Evolutionary conservation across 208 protist genomes (phyloP).

Genomic region (Leptomonas seymouri): DNA sequence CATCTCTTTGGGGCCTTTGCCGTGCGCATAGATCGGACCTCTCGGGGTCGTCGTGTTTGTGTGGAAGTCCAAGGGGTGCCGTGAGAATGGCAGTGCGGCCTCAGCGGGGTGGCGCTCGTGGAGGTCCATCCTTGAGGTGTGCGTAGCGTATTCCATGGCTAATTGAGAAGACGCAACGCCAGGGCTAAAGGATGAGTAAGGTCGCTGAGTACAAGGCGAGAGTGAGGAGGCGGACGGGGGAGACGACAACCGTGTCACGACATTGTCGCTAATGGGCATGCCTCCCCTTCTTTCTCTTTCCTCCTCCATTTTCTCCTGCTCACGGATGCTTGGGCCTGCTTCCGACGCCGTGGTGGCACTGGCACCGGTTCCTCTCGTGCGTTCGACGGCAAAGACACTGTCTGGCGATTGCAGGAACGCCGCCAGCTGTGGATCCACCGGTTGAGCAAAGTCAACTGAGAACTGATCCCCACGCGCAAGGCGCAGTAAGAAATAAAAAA

Average conservation of each 20-base stretch:
- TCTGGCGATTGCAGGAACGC: conserved; percentile 64
- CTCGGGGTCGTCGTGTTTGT: too few relatives aligned
- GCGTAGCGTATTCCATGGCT: too few relatives aligned
- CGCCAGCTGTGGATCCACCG: conserved; percentile 56
- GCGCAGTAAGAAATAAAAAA: conserved; percentile 70
- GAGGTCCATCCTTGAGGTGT: too few relatives aligned
- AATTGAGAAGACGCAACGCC: too few relatives aligned
- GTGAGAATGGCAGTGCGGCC: background rate
- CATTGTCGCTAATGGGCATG: background rate
- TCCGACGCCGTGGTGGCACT: background rate
- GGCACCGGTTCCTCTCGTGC: background rate
- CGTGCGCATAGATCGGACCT: too few relatives aligned
- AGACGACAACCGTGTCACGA: conserved; percentile 23
- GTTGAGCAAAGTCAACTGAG: conserved; percentile 60
- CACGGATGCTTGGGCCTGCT: background rate
- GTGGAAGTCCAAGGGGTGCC: too few relatives aligned
- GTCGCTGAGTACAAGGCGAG: background rate
- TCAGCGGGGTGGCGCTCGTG: background rate
- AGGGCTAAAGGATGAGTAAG: background rate
- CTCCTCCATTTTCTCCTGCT: background rate
- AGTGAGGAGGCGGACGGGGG: conserved; percentile 4
- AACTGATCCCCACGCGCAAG: conserved; percentile 46
- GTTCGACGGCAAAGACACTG: conserved; percentile 43
- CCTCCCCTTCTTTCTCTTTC: background rate
- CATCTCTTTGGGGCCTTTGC: too few relatives aligned